A percentile compares a stretch with the other conserved stretches of the same genome.
These are phyloP conservation scores for Coemansia sp. DNA, from an alignment of 192 early-diverging fungal species.

Conservation along the genomic window DNA sequence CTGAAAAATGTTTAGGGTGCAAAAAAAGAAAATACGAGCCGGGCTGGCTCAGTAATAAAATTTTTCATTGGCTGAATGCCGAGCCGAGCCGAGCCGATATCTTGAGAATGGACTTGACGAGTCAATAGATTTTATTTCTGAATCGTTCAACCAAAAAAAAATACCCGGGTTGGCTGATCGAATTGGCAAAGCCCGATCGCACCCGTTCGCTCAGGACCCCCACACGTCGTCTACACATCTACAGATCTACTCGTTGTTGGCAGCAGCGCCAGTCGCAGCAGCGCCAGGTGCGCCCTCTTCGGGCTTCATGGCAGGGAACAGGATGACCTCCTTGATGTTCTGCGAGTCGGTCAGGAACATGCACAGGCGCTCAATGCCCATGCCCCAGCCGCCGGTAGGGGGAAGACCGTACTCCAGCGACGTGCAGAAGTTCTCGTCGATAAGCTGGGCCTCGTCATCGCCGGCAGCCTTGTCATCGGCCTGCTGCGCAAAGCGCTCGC, in stretches of 20 bases:
- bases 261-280: slow-evolving; percentile 1
- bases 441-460: slow-evolving; percentile 97
- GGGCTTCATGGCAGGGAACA: slow-evolving; percentile 73
- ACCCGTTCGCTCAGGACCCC: too few relatives aligned
- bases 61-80: background rate
- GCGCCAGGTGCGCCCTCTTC: slow-evolving; percentile 36
- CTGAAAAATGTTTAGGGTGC: background rate
- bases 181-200: background rate
- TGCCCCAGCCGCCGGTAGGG: slow-evolving; percentile 90
- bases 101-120: too few relatives aligned
- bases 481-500: slow-evolving; percentile 97
- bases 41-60: too few relatives aligned
- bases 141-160: background rate
- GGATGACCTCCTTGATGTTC: slow-evolving; percentile 93
- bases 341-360: slow-evolving; percentile 99
- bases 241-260: background rate
- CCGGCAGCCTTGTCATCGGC: slow-evolving; percentile 95
- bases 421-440: slow-evolving; percentile 97
- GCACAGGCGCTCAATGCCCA: slow-evolving; percentile 94
- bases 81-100: background rate
- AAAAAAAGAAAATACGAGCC: too few relatives aligned
- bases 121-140: too few relatives aligned
- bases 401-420: slow-evolving; percentile 96
- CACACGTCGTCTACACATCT: too few relatives aligned
- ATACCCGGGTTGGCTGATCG: too few relatives aligned